Evolutionary conservation across 805 yeast species (phyloP), one percentile per base, ranked within the genome.

Genomic region (Metschnikowia orientalis): DNA sequence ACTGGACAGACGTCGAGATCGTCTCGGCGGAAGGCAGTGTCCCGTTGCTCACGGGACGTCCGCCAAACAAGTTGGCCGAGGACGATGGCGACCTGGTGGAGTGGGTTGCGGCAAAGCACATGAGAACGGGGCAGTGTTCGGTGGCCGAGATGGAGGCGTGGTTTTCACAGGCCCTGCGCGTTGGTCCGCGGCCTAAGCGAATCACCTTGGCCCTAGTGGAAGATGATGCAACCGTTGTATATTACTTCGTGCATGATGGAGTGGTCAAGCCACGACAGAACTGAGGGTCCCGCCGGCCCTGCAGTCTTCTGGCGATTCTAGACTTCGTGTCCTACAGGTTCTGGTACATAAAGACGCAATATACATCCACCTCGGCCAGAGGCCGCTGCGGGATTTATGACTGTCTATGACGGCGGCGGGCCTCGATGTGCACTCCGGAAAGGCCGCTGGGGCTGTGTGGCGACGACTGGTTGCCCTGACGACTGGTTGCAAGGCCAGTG

Each of bases 201-300:
- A 41, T 82, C 3, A 59, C 79, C 0, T 41, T 77, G 18, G 88
- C 75, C 0, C 60, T 81, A 6, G 68, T 73, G 2, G 77, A 73
- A 44, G 70, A 70, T 35, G 92, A 82, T 51, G 80, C 86, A 2
- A 78, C 88, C 0, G 67, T 79, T 12, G 80, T 80, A n/a, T 82
- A 77, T 45, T 81, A 82, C 53, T 73, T 74, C 51, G 64, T 79
- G 11, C 75, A 79, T 51, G 77, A 75, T 45, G 89, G 89, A 4
- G 56, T 81, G 7, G 75, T 68, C 20, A 75, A 75, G 51, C 89
- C 89, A 1, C 67, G 73, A 37, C 75, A 71, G 47, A 75, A 74
- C 41, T 76, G 17, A 31, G n/a, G n/a, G n/a, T n/a, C n/a, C n/a
- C n/a, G n/a, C n/a, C n/a, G n/a, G n/a, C n/a, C n/a, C n/a, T n/a